A percentile compares a stretch with the other conserved stretches of the same genome.
These are phyloP conservation scores for Ustilago cynodontis DNA, from an alignment of 1,284 basidiomycete genomes.

Conservation along the genomic window DNA sequence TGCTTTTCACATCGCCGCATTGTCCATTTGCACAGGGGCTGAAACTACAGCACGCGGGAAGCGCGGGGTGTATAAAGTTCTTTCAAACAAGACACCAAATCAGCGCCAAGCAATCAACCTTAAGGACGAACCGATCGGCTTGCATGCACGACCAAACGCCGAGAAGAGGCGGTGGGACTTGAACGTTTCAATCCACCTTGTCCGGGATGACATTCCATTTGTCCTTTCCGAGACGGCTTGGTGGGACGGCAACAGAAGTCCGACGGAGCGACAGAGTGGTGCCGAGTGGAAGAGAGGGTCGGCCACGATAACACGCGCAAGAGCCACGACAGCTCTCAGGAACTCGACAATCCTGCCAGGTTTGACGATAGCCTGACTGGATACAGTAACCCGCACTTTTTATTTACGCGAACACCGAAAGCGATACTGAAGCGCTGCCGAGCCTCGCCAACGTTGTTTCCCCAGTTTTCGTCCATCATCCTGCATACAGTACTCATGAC, in stretches of 20 bases:
- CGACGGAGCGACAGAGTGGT: background rate
- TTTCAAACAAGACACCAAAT: too few relatives aligned
- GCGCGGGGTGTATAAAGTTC: background rate
- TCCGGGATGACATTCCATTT: background rate
- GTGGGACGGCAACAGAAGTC: background rate
- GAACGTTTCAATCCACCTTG: constrained; percentile 4
- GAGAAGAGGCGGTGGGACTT: background rate
- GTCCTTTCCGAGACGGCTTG: background rate
- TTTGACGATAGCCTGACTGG: too few relatives aligned
- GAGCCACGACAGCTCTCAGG: background rate
- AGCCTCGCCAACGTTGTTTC: background rate
- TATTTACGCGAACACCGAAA: background rate
- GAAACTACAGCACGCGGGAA: background rate
- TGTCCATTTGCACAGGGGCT: background rate
- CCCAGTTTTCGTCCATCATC: background rate
- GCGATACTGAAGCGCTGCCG: constrained; percentile 3
- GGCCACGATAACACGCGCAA: background rate
- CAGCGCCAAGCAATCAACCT: too few relatives aligned
- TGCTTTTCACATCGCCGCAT: background rate
- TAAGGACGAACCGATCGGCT: too few relatives aligned
- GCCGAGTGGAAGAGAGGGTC: background rate
- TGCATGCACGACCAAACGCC: background rate
- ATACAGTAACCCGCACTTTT: background rate
- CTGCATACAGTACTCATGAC: background rate
- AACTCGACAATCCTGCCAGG: too few relatives aligned